Conservation (phyloP, 768 basidiomycete species). For the Strobilomyces dryophilus region DNA sequence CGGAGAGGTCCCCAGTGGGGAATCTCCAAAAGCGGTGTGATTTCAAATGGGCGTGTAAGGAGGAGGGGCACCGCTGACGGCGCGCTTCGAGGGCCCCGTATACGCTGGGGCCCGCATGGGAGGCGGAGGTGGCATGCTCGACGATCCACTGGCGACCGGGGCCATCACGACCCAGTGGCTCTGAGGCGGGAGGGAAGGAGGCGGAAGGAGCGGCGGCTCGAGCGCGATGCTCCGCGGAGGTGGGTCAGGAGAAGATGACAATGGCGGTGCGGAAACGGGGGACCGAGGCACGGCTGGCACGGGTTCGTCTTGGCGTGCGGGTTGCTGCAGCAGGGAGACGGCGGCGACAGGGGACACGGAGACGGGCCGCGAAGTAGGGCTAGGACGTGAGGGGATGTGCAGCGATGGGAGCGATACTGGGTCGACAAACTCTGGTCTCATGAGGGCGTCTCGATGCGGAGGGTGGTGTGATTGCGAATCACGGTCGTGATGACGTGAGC, state of each 20-base stretch:
- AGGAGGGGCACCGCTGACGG: constrained; percentile 21
- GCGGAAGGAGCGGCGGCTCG: not conserved
- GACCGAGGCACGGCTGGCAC: not conserved
- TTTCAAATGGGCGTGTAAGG: constrained; percentile 23
- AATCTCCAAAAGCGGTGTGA: not conserved
- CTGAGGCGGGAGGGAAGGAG: not conserved
- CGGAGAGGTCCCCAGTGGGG: not conserved
- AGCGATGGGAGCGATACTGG: constrained; percentile 1
- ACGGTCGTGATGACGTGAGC: not conserved
- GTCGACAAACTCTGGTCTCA: not conserved
- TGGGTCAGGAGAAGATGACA: not conserved
- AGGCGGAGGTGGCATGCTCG: not conserved
- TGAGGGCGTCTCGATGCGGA: not conserved
- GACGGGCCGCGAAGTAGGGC: not conserved
- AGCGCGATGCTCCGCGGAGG: not conserved
- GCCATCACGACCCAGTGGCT: not conserved
- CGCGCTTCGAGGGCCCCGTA: constrained; percentile 9
- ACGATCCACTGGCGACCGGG: not conserved
- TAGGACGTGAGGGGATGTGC: not conserved
- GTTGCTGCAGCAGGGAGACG: not conserved
- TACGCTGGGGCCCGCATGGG: constrained; percentile 1
- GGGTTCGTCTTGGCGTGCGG: not conserved
- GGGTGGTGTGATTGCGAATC: not conserved
- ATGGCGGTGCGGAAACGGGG: not conserved
- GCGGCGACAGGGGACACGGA: not conserved